These are phyloP conservation scores for Leucaena leucocephala DNA, from an alignment of 306 rosid species.

Conservation along the genomic window DNA sequence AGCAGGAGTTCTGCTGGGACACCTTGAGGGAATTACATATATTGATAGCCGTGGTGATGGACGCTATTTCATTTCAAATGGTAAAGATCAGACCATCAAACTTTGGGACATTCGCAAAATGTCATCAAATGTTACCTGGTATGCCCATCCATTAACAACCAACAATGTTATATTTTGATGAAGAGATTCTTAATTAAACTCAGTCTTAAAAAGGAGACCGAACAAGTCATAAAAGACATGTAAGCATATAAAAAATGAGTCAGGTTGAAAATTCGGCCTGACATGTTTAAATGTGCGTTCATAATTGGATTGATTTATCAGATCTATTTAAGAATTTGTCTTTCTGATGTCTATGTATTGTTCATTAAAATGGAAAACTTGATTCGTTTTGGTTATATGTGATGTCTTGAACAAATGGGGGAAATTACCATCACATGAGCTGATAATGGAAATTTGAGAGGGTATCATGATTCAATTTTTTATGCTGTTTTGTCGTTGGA, in stretches of 20 bases:
- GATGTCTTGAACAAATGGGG: not conserved
- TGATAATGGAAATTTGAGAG: slow-evolving; percentile 26
- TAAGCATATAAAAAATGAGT: not conserved
- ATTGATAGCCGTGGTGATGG: slow-evolving; percentile 93
- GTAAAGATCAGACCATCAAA: slow-evolving; percentile 94
- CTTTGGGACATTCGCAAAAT: slow-evolving; percentile 96
- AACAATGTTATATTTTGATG: not conserved
- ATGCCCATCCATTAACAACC: slow-evolving; percentile 36
- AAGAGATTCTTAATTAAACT: not conserved
- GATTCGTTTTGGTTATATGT: not conserved
- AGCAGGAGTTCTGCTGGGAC: slow-evolving; percentile 85
- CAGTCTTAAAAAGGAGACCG: not conserved
- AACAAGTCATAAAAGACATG: not conserved
- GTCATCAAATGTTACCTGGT: slow-evolving; percentile 69
- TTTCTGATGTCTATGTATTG: slow-evolving; percentile 10
- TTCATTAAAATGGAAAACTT: slow-evolving; percentile 1
- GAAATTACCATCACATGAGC: slow-evolving; percentile 20
- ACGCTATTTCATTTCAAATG: slow-evolving; percentile 88
- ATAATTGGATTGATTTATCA: not conserved
- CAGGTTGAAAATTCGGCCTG: not conserved
- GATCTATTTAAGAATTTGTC: not conserved
- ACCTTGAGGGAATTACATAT: slow-evolving; percentile 86
- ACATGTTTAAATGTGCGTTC: not conserved
- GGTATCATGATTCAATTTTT: slow-evolving; percentile 20
- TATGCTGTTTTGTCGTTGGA: slow-evolving; percentile 13